Evolutionary conservation across 2,329 filamentous ascomycete species (phyloP), one percentile per base, ranked within the genome.

Genomic region (Aurifilum marmelostoma): DNA sequence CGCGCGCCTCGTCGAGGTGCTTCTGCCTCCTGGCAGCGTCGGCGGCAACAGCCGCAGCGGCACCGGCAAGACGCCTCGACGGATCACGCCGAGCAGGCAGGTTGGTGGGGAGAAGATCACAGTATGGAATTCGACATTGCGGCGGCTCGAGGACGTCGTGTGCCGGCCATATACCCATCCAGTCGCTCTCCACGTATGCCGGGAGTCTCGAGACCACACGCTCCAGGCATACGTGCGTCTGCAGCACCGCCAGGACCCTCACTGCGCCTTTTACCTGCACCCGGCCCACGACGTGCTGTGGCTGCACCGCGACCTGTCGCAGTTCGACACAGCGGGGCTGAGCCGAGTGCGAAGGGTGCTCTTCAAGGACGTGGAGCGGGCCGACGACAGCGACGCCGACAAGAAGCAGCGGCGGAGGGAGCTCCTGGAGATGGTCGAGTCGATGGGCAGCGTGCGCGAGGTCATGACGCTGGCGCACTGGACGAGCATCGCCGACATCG

Each of bases 371-470:
- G 69, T 71, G 11, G 69, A 71, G 69, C 54, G 69, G 47, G 56
- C 39, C 47, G 69, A 67, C 43, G 69, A 69, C 61, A 69, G 69
- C 64, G 67, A 59, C 37, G 67, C 67, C 24, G 69, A 67, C 50
- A 71, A 71, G 67, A 71, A 69, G 69, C 69, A 69, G 69, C 69
- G 69, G 37, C 67, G 67, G 47, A 67, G 67, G 32, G 69, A 71
- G 61, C 67, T 71, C 54, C 65, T 71, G 12, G 69, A 71, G 67
- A 67, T 71, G 69, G 65, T 71, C 47, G 69, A 71, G 69, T 67
- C 68, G 5, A 69, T 69, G 69, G 39, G 69, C 61, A 56, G 37
- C 54, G 67, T 71, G 64, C 67, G 69, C 59, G 69, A 71, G 65
- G 69, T 71, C 54, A 69, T 71, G 64, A 65, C 69, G 11, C 67